A percentile compares a stretch with the other conserved stretches of the same genome.
Evolutionary conservation across 352 stramenopile genomes (phyloP).

Genomic region (Globisporangium emineosum): DNA sequence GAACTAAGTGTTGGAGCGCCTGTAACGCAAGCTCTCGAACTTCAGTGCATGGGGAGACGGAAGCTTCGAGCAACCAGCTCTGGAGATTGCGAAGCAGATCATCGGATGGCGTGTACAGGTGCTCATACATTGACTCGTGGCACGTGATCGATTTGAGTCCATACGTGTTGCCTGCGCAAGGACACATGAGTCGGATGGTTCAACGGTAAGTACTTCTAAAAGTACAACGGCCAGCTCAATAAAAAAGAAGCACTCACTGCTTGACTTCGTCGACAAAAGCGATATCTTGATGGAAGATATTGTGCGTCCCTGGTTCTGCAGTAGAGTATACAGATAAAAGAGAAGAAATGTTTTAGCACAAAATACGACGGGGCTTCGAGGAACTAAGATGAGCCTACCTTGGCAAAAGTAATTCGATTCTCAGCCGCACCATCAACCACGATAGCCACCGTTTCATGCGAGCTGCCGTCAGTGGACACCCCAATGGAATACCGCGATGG

Average conservation of each 20-base stretch:
- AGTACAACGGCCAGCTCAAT: slow-evolving; percentile 12
- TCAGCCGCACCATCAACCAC: slow-evolving; percentile 26
- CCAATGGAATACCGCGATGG: slow-evolving; percentile 40
- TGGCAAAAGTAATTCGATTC: slow-evolving; percentile 40
- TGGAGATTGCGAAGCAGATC: slow-evolving; percentile 61
- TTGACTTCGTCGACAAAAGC: slow-evolving; percentile 27
- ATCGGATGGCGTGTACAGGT: slow-evolving; percentile 46
- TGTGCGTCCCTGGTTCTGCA: slow-evolving; percentile 23
- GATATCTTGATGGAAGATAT: slow-evolving; percentile 47
- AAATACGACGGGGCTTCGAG: not conserved
- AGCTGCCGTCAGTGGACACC: slow-evolving; percentile 42
- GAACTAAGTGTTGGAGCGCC: slow-evolving; percentile 54
- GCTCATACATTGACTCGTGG: slow-evolving; percentile 41
- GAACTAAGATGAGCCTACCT: slow-evolving; percentile 25
- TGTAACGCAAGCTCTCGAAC: slow-evolving; percentile 63
- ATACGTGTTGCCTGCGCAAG: slow-evolving; percentile 32
- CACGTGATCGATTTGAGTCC: slow-evolving; percentile 51
- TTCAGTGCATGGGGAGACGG: slow-evolving; percentile 36
- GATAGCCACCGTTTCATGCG: slow-evolving; percentile 49
- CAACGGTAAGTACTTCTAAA: not conserved
- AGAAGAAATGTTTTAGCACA: not conserved
- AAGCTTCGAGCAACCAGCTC: slow-evolving; percentile 62
- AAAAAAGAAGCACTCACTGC: slow-evolving; percentile 20
- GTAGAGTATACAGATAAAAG: not conserved
- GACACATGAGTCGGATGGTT: not conserved